These are phyloP conservation scores for Penicillium paradoxum DNA, from an alignment of 495 filamentous ascomycete genomes.

Conservation along the genomic window DNA sequence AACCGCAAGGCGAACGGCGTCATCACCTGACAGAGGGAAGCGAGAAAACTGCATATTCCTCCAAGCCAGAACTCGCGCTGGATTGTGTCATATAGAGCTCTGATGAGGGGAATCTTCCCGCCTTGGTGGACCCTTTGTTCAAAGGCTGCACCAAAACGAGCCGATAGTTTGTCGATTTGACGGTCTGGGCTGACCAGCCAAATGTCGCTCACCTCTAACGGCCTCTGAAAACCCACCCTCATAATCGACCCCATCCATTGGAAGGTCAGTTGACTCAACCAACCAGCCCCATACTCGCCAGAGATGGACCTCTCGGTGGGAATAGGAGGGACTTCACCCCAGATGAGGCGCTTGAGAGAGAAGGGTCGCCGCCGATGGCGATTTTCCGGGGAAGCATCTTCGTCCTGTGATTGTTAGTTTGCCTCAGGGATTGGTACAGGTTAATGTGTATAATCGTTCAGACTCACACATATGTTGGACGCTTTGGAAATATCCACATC, in stretches of 20 bases:
- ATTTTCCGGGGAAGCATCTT: too few species aligned
- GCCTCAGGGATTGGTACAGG: too few species aligned
- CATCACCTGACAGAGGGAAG: slow-evolving; percentile 65
- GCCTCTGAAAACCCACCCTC: slow-evolving; percentile 70
- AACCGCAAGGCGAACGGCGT: slow-evolving; percentile 69
- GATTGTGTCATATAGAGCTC: slow-evolving; percentile 84
- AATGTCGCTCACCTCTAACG: slow-evolving; percentile 77
- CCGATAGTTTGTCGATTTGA: slow-evolving; percentile 58
- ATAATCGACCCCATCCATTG: slow-evolving; percentile 61
- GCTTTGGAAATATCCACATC: too few species aligned
- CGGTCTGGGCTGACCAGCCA: slow-evolving; percentile 81
- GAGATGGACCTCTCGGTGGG: slow-evolving; percentile 46
- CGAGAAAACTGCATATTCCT: slow-evolving; percentile 64
- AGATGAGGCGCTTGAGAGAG: too few species aligned
- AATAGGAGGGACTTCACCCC: slow-evolving; percentile 27
- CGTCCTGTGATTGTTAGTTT: too few species aligned
- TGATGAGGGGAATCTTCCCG: slow-evolving; percentile 71
- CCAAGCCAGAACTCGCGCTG: slow-evolving; percentile 79
- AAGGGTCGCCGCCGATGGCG: too few species aligned
- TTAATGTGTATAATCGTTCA: too few species aligned
- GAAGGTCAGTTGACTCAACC: slow-evolving; percentile 51
- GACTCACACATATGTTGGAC: too few species aligned
- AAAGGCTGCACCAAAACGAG: slow-evolving; percentile 61
- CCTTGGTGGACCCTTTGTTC: slow-evolving; percentile 49
- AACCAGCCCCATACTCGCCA: slow-evolving; percentile 47